phyloP scores from a whole-genome alignment of 2,329 filamentous ascomycete genomes.

The Corinectria fuckeliana region DNA sequence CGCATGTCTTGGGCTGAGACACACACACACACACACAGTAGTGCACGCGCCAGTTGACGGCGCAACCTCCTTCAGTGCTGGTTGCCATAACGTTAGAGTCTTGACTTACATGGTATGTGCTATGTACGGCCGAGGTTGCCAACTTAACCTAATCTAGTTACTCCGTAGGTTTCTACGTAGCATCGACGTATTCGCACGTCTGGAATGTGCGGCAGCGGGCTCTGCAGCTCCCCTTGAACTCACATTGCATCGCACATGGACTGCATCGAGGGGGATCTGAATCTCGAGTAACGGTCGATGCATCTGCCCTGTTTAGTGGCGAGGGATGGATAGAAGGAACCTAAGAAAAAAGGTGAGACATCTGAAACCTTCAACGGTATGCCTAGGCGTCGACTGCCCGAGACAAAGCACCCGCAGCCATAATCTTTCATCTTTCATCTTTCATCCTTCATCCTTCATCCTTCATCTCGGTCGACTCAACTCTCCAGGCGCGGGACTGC shows the following conservation, averaged over 20 bases:
- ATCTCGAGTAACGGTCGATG: background rate
- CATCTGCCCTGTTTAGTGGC: background rate
- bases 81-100: background rate
- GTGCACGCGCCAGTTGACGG: slow-evolving; percentile 3
- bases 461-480: background rate
- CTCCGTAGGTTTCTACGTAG: too few relatives aligned
- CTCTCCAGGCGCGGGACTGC: background rate
- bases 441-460: too few relatives aligned
- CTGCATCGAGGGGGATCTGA: background rate
- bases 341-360: background rate
- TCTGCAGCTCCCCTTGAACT: background rate
- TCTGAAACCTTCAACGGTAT: slow-evolving; percentile 21
- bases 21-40: background rate
- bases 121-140: too few relatives aligned
- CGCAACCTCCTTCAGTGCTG: slow-evolving; percentile 1
- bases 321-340: background rate
- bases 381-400: background rate
- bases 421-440: background rate
- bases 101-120: background rate
- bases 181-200: background rate
- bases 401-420: background rate
- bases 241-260: slow-evolving; percentile 6
- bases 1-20: slow-evolving; percentile 29
- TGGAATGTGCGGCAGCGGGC: background rate
- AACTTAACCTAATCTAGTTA: too few relatives aligned